These are phyloP conservation scores for Eremomyces bilateralis DNA, from an alignment of 495 filamentous ascomycete genomes.

Conservation along the genomic window DNA sequence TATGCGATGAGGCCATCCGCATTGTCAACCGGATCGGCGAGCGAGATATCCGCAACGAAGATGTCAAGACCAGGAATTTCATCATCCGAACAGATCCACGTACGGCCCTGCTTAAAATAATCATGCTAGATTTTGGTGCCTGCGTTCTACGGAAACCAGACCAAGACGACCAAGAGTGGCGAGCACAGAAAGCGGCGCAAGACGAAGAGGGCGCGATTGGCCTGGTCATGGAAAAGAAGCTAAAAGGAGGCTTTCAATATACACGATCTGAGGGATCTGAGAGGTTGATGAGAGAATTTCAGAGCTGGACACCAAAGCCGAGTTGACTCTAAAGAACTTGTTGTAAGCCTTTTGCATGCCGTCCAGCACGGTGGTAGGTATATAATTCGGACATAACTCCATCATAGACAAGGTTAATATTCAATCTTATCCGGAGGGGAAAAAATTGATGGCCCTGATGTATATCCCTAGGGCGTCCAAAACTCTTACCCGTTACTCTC, in stretches of 20 bases:
- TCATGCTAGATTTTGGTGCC: constrained; percentile 18
- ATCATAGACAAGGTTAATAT: no score
- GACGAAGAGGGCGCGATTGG: constrained; percentile 17
- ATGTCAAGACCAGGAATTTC: constrained; percentile 15
- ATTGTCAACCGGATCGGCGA: constrained; percentile 10
- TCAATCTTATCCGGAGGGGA: no score
- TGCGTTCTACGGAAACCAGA: constrained; percentile 12
- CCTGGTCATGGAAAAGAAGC: constrained; percentile 8
- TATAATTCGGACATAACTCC: no score
- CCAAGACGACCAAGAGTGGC: constrained; percentile 11
- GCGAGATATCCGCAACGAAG: constrained; percentile 13
- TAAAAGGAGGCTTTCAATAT: neutral
- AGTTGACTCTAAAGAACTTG: no score
- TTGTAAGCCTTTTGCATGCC: no score
- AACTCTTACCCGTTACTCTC: no score
- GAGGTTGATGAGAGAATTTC: neutral
- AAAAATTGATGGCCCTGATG: no score
- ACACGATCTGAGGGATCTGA: neutral
- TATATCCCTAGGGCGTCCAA: no score
- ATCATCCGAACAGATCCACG: constrained; percentile 8
- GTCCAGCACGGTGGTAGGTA: no score
- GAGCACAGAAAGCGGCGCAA: constrained; percentile 8
- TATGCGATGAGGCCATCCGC: constrained; percentile 14
- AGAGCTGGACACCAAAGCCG: no score
- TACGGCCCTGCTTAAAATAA: neutral